phyloP scores from a whole-genome alignment of 2,329 filamentous ascomycete genomes.

The Fusarium sp. region DNA sequence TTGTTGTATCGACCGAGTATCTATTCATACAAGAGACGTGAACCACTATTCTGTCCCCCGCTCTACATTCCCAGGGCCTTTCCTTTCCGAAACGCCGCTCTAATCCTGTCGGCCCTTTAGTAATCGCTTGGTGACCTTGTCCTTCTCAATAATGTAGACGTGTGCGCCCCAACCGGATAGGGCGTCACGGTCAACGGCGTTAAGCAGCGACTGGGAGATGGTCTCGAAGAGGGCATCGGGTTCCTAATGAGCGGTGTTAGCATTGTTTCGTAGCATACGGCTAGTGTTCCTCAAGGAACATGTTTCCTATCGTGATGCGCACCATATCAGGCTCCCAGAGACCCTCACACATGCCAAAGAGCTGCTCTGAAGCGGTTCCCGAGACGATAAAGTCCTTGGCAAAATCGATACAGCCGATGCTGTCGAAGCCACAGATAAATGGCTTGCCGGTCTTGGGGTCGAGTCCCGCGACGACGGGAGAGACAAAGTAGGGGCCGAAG shows the following conservation, averaged over 20 bases:
- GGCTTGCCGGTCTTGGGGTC: slow-evolving; percentile 94
- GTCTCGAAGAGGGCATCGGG: slow-evolving; percentile 98
- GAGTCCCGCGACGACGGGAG: slow-evolving; percentile 92
- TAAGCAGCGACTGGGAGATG: slow-evolving; percentile 94
- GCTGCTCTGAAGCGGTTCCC: slow-evolving; percentile 94
- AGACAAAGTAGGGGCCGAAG: slow-evolving; percentile 97
- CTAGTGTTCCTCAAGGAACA: neutral
- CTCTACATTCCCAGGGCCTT: slow-evolving; percentile 31
- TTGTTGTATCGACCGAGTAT: slow-evolving; percentile 44
- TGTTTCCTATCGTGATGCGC: slow-evolving; percentile 52
- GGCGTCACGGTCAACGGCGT: slow-evolving; percentile 95
- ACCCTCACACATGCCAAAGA: slow-evolving; percentile 98
- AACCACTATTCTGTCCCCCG: slow-evolving; percentile 30
- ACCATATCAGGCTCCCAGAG: slow-evolving; percentile 98
- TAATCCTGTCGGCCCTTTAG: slow-evolving; percentile 98
- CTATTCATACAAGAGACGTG: slow-evolving; percentile 52
- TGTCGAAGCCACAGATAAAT: slow-evolving; percentile 99
- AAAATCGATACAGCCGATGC: slow-evolving; percentile 99
- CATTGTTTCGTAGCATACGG: neutral
- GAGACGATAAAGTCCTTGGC: slow-evolving; percentile 99
- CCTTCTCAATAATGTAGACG: slow-evolving; percentile 99
- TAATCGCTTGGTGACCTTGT: slow-evolving; percentile 99
- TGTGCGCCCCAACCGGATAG: slow-evolving; percentile 98
- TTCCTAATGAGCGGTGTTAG: slow-evolving; percentile 57
- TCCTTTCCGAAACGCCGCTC: slow-evolving; percentile 30